phyloP scores from a whole-genome alignment of 352 stramenopile genomes.

The Globisporangium ultimum region DNA sequence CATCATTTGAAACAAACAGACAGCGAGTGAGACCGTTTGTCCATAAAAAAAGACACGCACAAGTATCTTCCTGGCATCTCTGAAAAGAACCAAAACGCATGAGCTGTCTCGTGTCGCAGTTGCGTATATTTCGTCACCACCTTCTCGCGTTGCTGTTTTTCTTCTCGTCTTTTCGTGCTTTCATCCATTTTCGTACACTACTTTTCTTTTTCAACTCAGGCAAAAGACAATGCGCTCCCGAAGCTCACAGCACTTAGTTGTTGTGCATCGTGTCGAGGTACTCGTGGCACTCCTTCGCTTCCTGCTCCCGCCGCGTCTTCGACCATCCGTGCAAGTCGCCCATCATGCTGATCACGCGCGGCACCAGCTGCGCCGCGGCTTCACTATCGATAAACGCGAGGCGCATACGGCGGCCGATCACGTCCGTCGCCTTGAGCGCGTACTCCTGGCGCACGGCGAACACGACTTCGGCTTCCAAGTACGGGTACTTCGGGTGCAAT shows the following conservation, averaged over 20 bases:
- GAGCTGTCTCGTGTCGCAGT: too few relatives aligned
- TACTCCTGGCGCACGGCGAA: slow-evolving; percentile 94
- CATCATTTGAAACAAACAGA: neutral
- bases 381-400: slow-evolving; percentile 92
- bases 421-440: slow-evolving; percentile 90
- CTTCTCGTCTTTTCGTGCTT: too few relatives aligned
- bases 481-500: slow-evolving; percentile 93
- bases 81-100: too few relatives aligned
- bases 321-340: slow-evolving; percentile 84
- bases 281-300: slow-evolving; percentile 68
- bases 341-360: slow-evolving; percentile 93
- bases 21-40: neutral
- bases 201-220: slow-evolving; percentile 6
- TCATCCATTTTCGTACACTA: too few relatives aligned
- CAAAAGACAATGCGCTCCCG: neutral
- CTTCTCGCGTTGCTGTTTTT: too few relatives aligned
- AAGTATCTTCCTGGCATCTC: slow-evolving; percentile 1
- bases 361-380: slow-evolving; percentile 66
- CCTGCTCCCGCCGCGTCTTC: slow-evolving; percentile 69
- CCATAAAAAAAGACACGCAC: neutral
- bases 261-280: slow-evolving; percentile 89
- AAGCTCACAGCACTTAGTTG: slow-evolving; percentile 24
- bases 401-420: slow-evolving; percentile 90
- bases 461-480: slow-evolving; percentile 93
- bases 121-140: too few relatives aligned